A percentile compares a stretch with the other conserved stretches of the same genome.
phyloP scores from a whole-genome alignment of 1,284 basidiomycete species.

The Pseudozyma sp. region DNA sequence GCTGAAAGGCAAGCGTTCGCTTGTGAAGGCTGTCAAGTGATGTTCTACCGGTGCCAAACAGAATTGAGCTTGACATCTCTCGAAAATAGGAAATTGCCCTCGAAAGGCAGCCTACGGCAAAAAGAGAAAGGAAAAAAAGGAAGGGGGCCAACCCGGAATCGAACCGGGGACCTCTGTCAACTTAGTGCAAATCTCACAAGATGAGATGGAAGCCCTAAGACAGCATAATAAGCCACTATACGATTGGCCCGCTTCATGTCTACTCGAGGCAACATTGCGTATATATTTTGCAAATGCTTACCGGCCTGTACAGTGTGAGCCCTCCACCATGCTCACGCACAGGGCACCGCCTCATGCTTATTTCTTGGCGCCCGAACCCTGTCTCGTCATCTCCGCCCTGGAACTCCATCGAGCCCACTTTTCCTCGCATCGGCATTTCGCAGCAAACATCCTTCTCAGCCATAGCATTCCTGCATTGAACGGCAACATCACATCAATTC shows the following conservation, averaged over 20 bases:
- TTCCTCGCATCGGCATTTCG: neutral
- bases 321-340: constrained; percentile 7
- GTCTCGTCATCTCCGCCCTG: neutral
- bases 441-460: neutral
- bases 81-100: neutral
- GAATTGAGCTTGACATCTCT: neutral
- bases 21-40: too few species aligned
- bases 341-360: constrained; percentile 13
- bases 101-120: constrained; percentile 1
- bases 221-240: constrained; percentile 60
- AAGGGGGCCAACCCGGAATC: constrained; percentile 53
- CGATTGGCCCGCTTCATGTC: constrained; percentile 37
- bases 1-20: too few species aligned
- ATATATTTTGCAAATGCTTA: neutral
- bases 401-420: too few species aligned
- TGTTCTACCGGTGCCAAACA: too few species aligned
- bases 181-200: constrained; percentile 12
- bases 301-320: too few species aligned
- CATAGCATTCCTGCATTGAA: too few species aligned
- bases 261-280: neutral
- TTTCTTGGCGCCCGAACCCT: neutral
- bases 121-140: constrained; percentile 10
- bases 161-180: constrained; percentile 58
- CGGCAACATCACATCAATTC: too few species aligned
- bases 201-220: constrained; percentile 38